Evolutionary conservation across 208 protist genomes (phyloP).

Genomic region (Trypanosoma brucei): DNA sequence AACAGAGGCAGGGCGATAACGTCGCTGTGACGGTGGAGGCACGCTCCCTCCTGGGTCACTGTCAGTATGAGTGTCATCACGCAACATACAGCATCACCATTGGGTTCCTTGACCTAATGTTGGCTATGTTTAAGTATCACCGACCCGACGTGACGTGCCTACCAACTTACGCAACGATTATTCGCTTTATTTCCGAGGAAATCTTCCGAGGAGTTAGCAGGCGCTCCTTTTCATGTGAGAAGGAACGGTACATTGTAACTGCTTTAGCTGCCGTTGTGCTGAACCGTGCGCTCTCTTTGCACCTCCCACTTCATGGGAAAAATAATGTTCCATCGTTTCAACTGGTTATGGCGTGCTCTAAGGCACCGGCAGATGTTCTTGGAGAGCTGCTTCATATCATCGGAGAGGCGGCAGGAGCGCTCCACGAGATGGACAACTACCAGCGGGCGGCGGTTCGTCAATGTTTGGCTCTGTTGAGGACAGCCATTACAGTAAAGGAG

Average conservation of each 20-base stretch:
- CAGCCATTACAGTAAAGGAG: constrained; percentile 42
- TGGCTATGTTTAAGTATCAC: constrained; percentile 63
- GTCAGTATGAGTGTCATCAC: constrained; percentile 61
- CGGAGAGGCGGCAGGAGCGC: constrained; percentile 29
- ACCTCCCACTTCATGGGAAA: constrained; percentile 29
- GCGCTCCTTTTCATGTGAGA: constrained; percentile 40
- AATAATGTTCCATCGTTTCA: constrained; percentile 38
- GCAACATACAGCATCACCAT: constrained; percentile 74
- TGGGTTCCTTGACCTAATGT: constrained; percentile 73
- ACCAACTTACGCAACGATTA: constrained; percentile 50
- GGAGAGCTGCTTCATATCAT: constrained; percentile 61
- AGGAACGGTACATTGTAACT: constrained; percentile 66
- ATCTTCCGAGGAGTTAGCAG: constrained; percentile 64
- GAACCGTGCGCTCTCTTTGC: constrained; percentile 50
- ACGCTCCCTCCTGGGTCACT: constrained; percentile 70
- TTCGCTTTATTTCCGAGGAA: constrained; percentile 73
- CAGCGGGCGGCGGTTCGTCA: constrained; percentile 70
- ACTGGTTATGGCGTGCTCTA: constrained; percentile 64
- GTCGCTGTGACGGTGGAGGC: constrained; percentile 23
- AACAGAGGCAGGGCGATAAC: background rate
- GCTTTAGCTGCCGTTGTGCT: constrained; percentile 68
- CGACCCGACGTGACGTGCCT: constrained; percentile 33
- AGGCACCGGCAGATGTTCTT: constrained; percentile 70
- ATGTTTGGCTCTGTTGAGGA: constrained; percentile 57
- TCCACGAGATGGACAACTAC: constrained; percentile 53